These are phyloP conservation scores for Colletotrichum sp. DNA, from an alignment of 2,329 filamentous ascomycete species.

Conservation along the genomic window DNA sequence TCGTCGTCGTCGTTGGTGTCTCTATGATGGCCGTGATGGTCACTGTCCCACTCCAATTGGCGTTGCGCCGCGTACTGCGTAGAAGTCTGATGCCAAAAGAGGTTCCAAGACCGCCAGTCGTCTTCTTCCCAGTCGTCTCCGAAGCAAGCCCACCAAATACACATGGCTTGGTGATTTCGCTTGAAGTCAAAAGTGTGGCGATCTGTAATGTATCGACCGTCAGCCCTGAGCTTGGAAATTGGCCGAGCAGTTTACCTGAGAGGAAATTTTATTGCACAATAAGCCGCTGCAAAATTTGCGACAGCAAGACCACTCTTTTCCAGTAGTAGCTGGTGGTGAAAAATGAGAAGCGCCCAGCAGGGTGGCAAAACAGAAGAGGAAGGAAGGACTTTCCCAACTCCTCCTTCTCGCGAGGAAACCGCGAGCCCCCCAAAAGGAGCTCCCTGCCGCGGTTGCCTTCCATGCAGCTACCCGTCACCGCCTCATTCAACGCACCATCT, in stretches of 20 bases:
- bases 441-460: not conserved
- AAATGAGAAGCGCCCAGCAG: not conserved
- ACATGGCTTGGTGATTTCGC: not conserved
- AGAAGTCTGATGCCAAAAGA: not conserved
- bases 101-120: not conserved
- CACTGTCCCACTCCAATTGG: not conserved
- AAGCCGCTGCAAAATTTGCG: not conserved
- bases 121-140: not conserved
- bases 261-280: not conserved
- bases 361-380: not conserved
- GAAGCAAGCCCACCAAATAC: not conserved
- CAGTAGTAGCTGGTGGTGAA: not conserved
- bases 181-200: not conserved
- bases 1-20: not conserved
- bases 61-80: not conserved
- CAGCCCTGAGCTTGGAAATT: rapidly evolving
- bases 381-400: not conserved
- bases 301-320: not conserved
- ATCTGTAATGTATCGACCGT: not conserved
- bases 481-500: not conserved
- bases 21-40: not conserved
- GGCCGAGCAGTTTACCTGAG: not conserved
- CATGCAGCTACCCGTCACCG: not conserved
- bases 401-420: not conserved
- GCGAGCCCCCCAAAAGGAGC: not conserved